Evolutionary conservation across 2,329 filamentous ascomycete genomes (phyloP).

Genomic region (Exophiala spinifera): DNA sequence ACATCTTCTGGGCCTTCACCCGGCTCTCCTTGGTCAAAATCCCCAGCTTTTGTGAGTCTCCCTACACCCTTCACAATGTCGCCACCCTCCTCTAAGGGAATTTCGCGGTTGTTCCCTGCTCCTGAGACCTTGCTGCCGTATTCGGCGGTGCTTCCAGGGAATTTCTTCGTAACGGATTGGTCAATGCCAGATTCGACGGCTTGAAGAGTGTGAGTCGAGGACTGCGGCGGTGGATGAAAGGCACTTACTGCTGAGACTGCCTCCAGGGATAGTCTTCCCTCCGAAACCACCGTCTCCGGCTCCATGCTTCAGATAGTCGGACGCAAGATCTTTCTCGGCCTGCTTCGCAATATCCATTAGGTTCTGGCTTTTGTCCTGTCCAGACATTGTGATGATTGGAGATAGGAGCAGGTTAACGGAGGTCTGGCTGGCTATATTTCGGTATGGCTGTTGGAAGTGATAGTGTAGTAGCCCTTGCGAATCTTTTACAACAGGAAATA

Average conservation of each 20-base stretch:
- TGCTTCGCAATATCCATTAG: conserved; percentile 31
- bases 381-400: conserved; percentile 14
- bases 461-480: neutral
- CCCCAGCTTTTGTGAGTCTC: conserved; percentile 36
- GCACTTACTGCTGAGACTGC: conserved; percentile 41
- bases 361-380: conserved; percentile 24
- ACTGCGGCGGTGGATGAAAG: neutral
- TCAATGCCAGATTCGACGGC: conserved; percentile 41
- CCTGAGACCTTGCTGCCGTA: conserved; percentile 37
- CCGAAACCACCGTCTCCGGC: conserved; percentile 34
- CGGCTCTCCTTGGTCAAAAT: conserved; percentile 33
- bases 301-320: conserved; percentile 37
- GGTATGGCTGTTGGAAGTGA: neutral
- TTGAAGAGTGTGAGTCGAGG: neutral
- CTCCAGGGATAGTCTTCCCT: conserved; percentile 24
- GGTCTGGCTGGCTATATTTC: neutral
- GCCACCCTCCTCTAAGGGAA: conserved; percentile 43
- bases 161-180: conserved; percentile 38
- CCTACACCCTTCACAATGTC: conserved; percentile 26
- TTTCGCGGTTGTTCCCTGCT: conserved; percentile 39
- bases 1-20: conserved; percentile 29
- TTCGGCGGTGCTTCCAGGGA: conserved; percentile 37
- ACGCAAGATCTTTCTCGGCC: conserved; percentile 42
- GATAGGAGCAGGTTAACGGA: neutral
- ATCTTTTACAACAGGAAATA: no score